phyloP scores from a whole-genome alignment of 306 rosid species.

The Ceratonia siliqua region DNA sequence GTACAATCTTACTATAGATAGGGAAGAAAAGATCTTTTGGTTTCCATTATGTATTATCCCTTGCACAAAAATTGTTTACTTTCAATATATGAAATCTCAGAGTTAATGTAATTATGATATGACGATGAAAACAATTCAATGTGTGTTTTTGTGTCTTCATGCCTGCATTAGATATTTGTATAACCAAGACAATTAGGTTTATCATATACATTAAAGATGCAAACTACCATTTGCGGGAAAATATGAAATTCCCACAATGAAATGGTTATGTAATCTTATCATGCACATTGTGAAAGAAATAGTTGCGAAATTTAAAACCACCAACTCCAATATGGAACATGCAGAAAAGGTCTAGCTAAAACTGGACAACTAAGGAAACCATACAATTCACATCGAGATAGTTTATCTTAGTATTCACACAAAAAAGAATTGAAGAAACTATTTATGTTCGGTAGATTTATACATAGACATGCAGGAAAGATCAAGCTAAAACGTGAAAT shows the following conservation, averaged over 20 bases:
- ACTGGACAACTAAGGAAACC: neutral
- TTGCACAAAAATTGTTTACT: neutral
- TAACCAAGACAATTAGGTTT: neutral
- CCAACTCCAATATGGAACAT: neutral
- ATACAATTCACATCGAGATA: neutral
- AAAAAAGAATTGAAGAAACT: neutral
- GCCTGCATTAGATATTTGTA: neutral
- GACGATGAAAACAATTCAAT: neutral
- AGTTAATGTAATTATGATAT: neutral
- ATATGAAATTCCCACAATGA: neutral
- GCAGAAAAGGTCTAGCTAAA: neutral
- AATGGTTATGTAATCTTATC: neutral
- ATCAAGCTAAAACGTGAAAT: too few species aligned
- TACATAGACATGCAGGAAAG: neutral
- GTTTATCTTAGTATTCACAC: neutral
- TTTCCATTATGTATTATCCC: neutral
- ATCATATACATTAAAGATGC: neutral
- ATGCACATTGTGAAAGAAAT: too few species aligned
- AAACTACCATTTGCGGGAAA: neutral
- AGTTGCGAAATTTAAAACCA: neutral
- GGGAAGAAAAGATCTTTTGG: neutral
- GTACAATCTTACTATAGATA: neutral
- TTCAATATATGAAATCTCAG: neutral
- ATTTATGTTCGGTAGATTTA: neutral
- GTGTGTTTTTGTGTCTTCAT: neutral